A percentile compares a stretch with the other conserved stretches of the same genome.
Evolutionary conservation across 2,329 filamentous ascomycete genomes (phyloP).

Genomic region (Talaromyces funiculosus): DNA sequence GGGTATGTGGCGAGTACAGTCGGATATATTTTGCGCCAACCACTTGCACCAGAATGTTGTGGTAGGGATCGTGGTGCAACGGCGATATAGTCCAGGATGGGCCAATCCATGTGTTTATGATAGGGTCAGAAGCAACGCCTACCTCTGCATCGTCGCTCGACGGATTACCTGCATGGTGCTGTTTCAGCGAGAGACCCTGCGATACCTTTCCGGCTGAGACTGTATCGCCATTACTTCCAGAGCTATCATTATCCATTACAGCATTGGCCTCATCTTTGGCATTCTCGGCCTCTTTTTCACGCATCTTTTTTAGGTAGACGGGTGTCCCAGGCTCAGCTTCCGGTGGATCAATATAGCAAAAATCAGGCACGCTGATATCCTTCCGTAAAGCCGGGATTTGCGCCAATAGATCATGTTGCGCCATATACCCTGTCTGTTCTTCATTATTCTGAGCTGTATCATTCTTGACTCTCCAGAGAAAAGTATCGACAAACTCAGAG

Average conservation of each 20-base stretch:
- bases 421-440: slow-evolving; percentile 66
- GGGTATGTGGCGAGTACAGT: slow-evolving; percentile 67
- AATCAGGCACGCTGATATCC: slow-evolving; percentile 77
- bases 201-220: not conserved
- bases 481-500: slow-evolving; percentile 58
- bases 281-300: slow-evolving; percentile 19
- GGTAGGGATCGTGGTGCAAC: slow-evolving; percentile 87
- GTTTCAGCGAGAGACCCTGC: slow-evolving; percentile 8
- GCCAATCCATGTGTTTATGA: slow-evolving; percentile 90
- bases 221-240: not conserved
- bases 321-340: slow-evolving; percentile 46
- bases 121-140: slow-evolving; percentile 45
- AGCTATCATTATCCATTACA: not conserved
- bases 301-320: slow-evolving; percentile 35
- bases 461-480: slow-evolving; percentile 44
- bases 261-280: slow-evolving; percentile 13
- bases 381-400: slow-evolving; percentile 72
- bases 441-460: slow-evolving; percentile 14
- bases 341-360: slow-evolving; percentile 69
- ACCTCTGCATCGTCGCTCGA: slow-evolving; percentile 16
- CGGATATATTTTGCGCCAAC: slow-evolving; percentile 90
- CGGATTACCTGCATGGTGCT: slow-evolving; percentile 7
- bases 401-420: slow-evolving; percentile 79
- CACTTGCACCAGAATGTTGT: slow-evolving; percentile 85
- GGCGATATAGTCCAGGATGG: slow-evolving; percentile 84